These are phyloP conservation scores for Skeletonema marinoi DNA, from an alignment of 108 stramenopile species.

Conservation along the genomic window DNA sequence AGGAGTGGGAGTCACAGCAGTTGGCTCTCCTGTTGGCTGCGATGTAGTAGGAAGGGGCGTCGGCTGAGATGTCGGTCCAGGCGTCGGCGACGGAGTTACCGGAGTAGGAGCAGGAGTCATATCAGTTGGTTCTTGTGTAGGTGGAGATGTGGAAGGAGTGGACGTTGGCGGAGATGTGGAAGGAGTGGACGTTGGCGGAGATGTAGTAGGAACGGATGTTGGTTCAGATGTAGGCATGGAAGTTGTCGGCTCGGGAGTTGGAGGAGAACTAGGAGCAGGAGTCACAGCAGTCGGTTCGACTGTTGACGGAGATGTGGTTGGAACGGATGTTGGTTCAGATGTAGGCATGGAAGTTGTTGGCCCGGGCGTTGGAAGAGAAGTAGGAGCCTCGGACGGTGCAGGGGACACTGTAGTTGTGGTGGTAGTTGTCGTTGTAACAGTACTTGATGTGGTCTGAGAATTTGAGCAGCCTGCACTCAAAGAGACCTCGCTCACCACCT, in stretches of 20 bases:
- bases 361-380: neutral
- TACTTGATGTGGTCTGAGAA: slow-evolving; percentile 10
- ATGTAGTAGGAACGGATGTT: neutral
- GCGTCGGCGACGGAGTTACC: neutral
- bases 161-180: neutral
- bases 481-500: slow-evolving; percentile 14
- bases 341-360: neutral
- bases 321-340: neutral
- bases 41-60: neutral
- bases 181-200: neutral
- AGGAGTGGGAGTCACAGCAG: neutral
- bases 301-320: neutral
- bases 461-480: neutral
- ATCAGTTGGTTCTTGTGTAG: neutral
- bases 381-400: neutral
- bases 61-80: no score
- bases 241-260: no score
- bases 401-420: neutral
- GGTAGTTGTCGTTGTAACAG: neutral
- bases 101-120: neutral
- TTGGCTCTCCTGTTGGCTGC: neutral
- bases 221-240: neutral
- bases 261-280: neutral
- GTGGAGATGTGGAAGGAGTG: neutral
- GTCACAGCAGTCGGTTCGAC: neutral